Conservation (phyloP, 352 stramenopile genomes). For the Pythium oligandrum region DNA sequence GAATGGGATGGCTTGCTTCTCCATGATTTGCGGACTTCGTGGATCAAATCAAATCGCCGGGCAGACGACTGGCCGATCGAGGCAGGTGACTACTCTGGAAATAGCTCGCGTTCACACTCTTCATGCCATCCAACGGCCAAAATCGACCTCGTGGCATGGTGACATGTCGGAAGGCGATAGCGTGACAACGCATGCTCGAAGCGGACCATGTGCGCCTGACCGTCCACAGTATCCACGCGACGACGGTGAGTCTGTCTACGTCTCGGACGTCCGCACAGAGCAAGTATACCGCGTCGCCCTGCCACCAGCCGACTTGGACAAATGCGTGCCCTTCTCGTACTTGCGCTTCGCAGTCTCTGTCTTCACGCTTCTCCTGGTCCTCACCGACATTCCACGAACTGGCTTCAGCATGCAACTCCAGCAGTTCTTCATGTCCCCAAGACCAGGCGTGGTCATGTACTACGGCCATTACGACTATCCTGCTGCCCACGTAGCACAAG, state of each 20-base stretch:
- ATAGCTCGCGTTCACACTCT: no score
- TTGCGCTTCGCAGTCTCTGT: slow-evolving; percentile 4
- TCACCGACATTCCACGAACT: slow-evolving; percentile 18
- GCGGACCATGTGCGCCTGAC: no score
- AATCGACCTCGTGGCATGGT: no score
- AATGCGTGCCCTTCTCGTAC: slow-evolving; percentile 2
- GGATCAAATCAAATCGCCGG: no score
- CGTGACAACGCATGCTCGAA: no score
- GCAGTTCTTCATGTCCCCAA: not conserved
- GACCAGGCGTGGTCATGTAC: slow-evolving; percentile 2
- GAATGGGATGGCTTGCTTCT: no score
- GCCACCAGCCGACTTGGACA: slow-evolving; percentile 5
- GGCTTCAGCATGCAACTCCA: slow-evolving; percentile 9
- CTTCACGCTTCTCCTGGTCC: slow-evolving; percentile 1
- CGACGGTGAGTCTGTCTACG: not conserved
- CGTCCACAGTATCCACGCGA: no score
- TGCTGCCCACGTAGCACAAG: slow-evolving; percentile 6
- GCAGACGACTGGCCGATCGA: no score
- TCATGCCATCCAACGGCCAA: no score
- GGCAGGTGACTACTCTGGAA: no score
- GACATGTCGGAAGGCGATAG: no score
- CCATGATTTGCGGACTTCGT: no score
- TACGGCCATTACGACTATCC: slow-evolving; percentile 16
- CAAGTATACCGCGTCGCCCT: not conserved
- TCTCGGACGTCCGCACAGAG: not conserved